phyloP scores from a whole-genome alignment of 805 yeast genomes.

The Lipomyces starkeyi region DNA sequence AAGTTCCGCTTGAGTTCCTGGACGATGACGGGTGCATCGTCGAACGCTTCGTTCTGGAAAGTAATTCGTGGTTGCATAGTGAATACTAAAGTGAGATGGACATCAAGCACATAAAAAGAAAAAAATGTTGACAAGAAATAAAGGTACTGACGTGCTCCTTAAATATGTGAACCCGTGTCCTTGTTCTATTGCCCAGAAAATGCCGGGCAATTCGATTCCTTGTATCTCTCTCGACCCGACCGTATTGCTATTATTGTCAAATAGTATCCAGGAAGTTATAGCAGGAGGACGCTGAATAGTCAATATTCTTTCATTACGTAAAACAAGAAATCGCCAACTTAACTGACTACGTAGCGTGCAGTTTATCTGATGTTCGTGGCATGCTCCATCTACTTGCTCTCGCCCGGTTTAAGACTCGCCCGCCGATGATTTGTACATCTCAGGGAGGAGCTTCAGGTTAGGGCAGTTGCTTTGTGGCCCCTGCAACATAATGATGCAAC shows the following conservation, averaged over 20 bases:
- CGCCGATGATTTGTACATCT: background rate
- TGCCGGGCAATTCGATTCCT: background rate
- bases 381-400: background rate
- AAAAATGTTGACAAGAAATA: background rate
- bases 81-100: background rate
- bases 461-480: background rate
- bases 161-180: background rate
- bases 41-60: background rate
- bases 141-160: background rate
- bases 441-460: background rate
- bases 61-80: background rate
- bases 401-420: background rate
- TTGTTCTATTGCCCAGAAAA: background rate
- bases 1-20: slow-evolving; percentile 4
- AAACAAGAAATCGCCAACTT: background rate
- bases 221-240: background rate
- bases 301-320: background rate
- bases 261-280: background rate
- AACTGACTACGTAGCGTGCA: background rate
- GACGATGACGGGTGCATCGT: background rate
- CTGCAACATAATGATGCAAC: no score
- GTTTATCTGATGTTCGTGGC: background rate
- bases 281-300: background rate
- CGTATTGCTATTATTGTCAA: background rate
- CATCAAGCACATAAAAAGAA: background rate